These are phyloP conservation scores for Babesia ovis DNA, from an alignment of 169 alveolate species.

Conservation along the genomic window DNA sequence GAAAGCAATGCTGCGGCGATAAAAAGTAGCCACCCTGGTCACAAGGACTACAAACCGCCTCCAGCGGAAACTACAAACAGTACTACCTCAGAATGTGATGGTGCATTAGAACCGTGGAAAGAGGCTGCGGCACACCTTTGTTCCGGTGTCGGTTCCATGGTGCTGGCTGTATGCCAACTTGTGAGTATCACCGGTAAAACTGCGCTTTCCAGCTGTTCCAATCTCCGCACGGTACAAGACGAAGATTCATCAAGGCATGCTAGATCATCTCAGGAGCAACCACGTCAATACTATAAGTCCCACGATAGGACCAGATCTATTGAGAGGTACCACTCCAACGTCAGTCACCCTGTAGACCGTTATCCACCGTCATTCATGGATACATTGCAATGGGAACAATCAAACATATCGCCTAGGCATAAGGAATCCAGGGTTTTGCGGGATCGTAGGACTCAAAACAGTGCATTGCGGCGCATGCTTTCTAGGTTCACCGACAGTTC, in stretches of 20 bases:
- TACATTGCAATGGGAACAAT: not conserved
- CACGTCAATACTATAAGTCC: too few relatives aligned
- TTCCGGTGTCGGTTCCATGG: conserved; percentile 49
- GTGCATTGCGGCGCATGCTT: conserved; percentile 13
- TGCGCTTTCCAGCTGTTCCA: conserved; percentile 30
- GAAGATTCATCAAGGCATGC: too few relatives aligned
- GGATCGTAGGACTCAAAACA: not conserved
- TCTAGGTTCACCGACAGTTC: not conserved
- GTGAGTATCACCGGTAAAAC: conserved; percentile 49
- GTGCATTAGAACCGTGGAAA: conserved; percentile 14
- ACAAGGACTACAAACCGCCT: not conserved
- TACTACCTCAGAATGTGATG: not conserved
- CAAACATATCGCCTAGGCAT: not conserved
- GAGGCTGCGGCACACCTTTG: conserved; percentile 32
- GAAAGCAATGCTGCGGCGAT: not conserved
- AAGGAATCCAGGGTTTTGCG: not conserved
- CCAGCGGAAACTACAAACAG: not conserved
- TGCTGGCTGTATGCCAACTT: conserved; percentile 49
- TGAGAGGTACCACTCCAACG: too few relatives aligned
- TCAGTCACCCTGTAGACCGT: too few relatives aligned
- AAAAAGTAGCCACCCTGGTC: not conserved
- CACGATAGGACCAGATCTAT: too few relatives aligned
- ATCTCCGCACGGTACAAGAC: too few relatives aligned
- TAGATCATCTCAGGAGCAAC: too few relatives aligned
- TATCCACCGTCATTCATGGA: too few relatives aligned